A percentile compares a stretch with the other conserved stretches of the same genome.
phyloP scores from a whole-genome alignment of 2,329 filamentous ascomycete species.

The Gaeumannomyces tritici region DNA sequence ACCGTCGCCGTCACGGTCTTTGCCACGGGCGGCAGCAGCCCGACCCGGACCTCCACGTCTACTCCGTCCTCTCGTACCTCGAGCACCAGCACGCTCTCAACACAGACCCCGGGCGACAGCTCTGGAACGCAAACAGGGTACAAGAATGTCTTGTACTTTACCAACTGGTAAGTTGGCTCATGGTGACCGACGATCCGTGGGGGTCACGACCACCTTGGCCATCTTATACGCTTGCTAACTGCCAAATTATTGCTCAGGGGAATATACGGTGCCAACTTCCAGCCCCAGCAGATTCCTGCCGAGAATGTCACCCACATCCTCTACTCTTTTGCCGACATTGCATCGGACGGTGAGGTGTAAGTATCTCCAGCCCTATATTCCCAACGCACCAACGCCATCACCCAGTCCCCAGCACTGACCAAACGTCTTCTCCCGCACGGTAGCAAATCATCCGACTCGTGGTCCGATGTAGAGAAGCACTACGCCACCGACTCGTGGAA shows the following conservation, averaged over 20 bases:
- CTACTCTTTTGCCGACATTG: slow-evolving; percentile 44
- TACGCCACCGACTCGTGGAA: slow-evolving; percentile 57
- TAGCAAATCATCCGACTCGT: slow-evolving; percentile 48
- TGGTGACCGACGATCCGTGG: not conserved
- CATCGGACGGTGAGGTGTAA: slow-evolving; percentile 34
- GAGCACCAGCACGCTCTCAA: not conserved
- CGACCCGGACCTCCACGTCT: not conserved
- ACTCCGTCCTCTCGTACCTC: not conserved
- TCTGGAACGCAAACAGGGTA: not conserved
- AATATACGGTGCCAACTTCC: slow-evolving; percentile 35
- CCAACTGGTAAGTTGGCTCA: slow-evolving; percentile 36
- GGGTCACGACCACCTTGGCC: not conserved
- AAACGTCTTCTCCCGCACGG: slow-evolving; percentile 12
- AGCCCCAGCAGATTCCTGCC: slow-evolving; percentile 58
- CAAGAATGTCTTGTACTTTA: slow-evolving; percentile 32
- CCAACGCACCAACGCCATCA: not conserved
- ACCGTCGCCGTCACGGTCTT: not conserved
- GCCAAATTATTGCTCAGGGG: slow-evolving; percentile 19
- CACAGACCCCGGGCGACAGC: not conserved
- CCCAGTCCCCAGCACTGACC: not conserved
- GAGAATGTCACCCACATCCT: slow-evolving; percentile 66
- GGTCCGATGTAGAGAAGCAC: slow-evolving; percentile 57
- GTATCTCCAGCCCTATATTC: slow-evolving; percentile 11
- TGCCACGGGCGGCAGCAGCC: not conserved
- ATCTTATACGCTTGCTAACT: not conserved